Evolutionary conservation across 306 rosid species (phyloP), one percentile per base, ranked within the genome.

Genomic region (Cajanus cajan): DNA sequence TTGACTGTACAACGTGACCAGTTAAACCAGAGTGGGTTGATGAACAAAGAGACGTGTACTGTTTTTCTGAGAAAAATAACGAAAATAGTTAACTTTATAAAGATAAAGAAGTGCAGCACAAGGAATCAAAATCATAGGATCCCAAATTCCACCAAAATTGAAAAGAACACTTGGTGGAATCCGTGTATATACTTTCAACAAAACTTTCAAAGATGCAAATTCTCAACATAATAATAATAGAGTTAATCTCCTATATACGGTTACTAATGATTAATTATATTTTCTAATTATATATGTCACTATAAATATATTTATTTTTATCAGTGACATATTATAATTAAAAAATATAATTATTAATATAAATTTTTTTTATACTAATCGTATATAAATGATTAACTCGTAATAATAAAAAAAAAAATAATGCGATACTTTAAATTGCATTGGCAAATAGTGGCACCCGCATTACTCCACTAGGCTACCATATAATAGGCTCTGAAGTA

Each of bases 171-270:
- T 34, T 47, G 41, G 85, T 80, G 88, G 86, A 78, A 34, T 78
- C 71, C 43, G 58, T 52, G 85, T 68, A 44, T 73, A 44, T 68
- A 73, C 78, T 58, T 81, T 73, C 73, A 78, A 72, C 64, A 39
- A 81, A 77, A 58, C 50, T 22, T 51, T 2, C 0, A 78, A 72
- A 72, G 76, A 62, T 37, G 25, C 68, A 69, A 69, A 18, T 43
- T 18, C 19, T 59, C 16, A 18, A 34, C 54, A 63, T 16, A 58
- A 11, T 43, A 33, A 57, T 8, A 57, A 57, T 57, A n/a, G n/a
- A n/a, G n/a, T n/a, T n/a, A n/a, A n/a, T n/a, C n/a, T n/a, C n/a
- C n/a, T n/a, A n/a, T n/a, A n/a, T n/a, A n/a, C n/a, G n/a, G n/a
- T n/a, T n/a, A n/a, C n/a, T n/a, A n/a, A n/a, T n/a, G n/a, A n/a